Evolutionary conservation across 2,329 filamentous ascomycete genomes (phyloP), one percentile per base, ranked within the genome.

Genomic region (Penicillium sp.): DNA sequence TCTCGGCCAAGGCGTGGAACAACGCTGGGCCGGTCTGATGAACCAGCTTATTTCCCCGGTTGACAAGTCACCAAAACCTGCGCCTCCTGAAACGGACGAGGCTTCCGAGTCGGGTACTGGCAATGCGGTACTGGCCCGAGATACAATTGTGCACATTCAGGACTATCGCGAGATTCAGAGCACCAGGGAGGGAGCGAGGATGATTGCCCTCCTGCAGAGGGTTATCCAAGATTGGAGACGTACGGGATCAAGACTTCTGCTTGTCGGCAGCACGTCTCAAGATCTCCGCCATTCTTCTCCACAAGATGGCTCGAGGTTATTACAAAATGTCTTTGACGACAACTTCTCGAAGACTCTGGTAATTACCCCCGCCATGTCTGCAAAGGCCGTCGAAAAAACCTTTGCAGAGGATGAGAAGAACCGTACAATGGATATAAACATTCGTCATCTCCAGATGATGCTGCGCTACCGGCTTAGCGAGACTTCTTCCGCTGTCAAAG

Each of bases 151-250:
- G 35, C 90, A 90, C 61, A 75, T 96, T 11, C 83, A 88, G 66
- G 90, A 97, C 67, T 88, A 90, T 63, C 84, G 88, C 47, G 89
- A 95, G 57, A 78, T 99, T 8, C 83, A 81, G 61, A 81, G 82
- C 64, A 86, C 88, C 0, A 69, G 81, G 5, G 84, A 90, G 51
- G 90, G 90, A 10, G 78, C 82, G 2, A 79, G 81, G 20, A 81
- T 97, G 28, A 74, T 96, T 7, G 75, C 79, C 36, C 84, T 86
- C 52, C 74, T 99, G 11, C 84, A 89, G 47, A 80, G 82, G 43
- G 77, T 88, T 6, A 83, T 95, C 24, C 86, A 92, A 62, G 81
- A 82, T 53, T 80, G 86, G 51, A 88, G 92, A 77, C 79, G 81
- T 48, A 79, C 83, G 35, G 91, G 91, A 4, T 81, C 85, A 59